phyloP scores from a whole-genome alignment of 2,329 filamentous ascomycete species.

The Neocatenulostroma microsporum region DNA sequence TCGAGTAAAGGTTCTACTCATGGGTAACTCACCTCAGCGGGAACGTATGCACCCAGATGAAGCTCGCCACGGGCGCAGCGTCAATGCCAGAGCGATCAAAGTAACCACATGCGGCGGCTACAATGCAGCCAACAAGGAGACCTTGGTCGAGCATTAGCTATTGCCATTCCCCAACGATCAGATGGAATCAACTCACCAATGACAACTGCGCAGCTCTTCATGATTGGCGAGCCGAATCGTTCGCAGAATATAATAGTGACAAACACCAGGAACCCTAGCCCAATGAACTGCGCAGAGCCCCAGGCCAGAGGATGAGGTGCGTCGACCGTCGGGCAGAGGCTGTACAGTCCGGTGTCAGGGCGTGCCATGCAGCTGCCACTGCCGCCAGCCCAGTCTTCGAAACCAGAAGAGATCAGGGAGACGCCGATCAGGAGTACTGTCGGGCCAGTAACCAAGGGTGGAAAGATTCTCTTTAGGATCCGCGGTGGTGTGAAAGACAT shows the following conservation, averaged over 20 bases:
- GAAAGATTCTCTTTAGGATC: constrained; percentile 57
- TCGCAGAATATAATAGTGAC: constrained; percentile 72
- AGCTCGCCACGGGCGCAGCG: constrained; percentile 61
- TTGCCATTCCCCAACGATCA: constrained; percentile 32
- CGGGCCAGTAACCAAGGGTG: constrained; percentile 65
- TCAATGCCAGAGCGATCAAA: constrained; percentile 68
- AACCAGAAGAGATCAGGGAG: constrained; percentile 61
- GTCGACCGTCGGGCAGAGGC: constrained; percentile 56
- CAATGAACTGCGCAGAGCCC: constrained; percentile 72
- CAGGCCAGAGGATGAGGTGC: constrained; percentile 66
- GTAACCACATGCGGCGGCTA: constrained; percentile 69
- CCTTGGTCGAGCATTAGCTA: too few relatives aligned
- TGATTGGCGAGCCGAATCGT: constrained; percentile 72
- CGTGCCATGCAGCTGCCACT: constrained; percentile 49
- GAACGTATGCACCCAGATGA: constrained; percentile 75
- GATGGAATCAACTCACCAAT: constrained; percentile 49
- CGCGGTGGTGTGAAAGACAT: constrained; percentile 67
- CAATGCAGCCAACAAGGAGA: constrained; percentile 67
- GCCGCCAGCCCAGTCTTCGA: constrained; percentile 72
- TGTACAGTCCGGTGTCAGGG: constrained; percentile 47
- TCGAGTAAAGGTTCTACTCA: too few relatives aligned
- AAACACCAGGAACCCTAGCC: constrained; percentile 73
- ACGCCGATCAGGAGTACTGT: constrained; percentile 66
- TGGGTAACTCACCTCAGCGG: too few relatives aligned
- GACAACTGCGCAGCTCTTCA: constrained; percentile 73